phyloP scores from a whole-genome alignment of 371 early-diverging fungal species.

The Syncephalastrum monosporum region DNA sequence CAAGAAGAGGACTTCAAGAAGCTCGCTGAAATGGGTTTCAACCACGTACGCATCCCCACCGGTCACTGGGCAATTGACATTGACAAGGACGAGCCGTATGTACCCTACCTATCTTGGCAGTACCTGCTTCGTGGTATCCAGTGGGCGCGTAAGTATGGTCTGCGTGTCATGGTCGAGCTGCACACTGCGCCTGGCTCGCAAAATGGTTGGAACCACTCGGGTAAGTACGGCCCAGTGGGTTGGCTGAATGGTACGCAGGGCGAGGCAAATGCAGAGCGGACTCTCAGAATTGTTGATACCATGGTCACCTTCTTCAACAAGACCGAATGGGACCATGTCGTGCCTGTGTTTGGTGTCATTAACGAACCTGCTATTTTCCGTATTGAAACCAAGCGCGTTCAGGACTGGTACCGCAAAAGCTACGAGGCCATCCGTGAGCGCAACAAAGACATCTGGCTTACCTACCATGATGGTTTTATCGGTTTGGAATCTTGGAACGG shows the following conservation, averaged over 20 bases:
- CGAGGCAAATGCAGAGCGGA: constrained; percentile 31
- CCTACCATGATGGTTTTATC: constrained; percentile 47
- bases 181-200: constrained; percentile 80
- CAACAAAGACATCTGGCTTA: constrained; percentile 16
- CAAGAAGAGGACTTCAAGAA: constrained; percentile 65
- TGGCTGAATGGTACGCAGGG: constrained; percentile 47
- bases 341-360: constrained; percentile 54
- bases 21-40: constrained; percentile 62
- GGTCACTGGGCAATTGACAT: constrained; percentile 70
- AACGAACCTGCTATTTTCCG: constrained; percentile 44
- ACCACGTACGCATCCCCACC: constrained; percentile 75
- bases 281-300: constrained; percentile 34
- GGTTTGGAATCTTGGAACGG: constrained; percentile 33
- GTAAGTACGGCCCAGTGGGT: constrained; percentile 45
- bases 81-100: constrained; percentile 53
- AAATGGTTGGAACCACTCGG: constrained; percentile 80
- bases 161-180: constrained; percentile 73
- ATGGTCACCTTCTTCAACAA: constrained; percentile 38
- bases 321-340: constrained; percentile 50
- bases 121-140: constrained; percentile 59
- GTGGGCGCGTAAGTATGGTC: constrained; percentile 67
- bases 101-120: constrained; percentile 51
- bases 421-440: constrained; percentile 26
- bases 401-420: constrained; percentile 32
- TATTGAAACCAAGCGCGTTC: constrained; percentile 13